Base-by-base conservation (phyloP, 108 stramenopile species). In the Cyclotella choctawhatcheeana region DNA sequence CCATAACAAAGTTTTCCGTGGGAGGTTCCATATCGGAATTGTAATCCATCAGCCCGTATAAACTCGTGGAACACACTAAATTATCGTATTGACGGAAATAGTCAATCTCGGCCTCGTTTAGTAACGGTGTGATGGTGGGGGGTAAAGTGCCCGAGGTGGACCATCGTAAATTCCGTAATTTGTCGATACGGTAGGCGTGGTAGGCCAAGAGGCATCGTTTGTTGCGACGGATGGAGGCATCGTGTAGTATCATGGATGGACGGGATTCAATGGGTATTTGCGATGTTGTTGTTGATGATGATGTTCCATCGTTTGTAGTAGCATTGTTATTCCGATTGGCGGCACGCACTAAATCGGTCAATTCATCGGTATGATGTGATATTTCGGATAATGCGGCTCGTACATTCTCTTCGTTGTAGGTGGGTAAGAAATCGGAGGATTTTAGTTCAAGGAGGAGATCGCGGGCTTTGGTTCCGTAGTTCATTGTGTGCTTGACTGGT, bases 151-250 rank as follows among this genome's bases (percentile, higher is more conserved):
- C 86, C 27, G 87, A 83, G 6, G 87, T 74, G 37, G 86, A 85
- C 86, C 83, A 87, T 0, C 90, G 69, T 26, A 90, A 54, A 27
- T 56, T 30, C 32, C 55, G 35, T 13, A 92, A 66, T 75, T 82
- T 81, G 33, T 91, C 86, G 14, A 91, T 62, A 14, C 97, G 88
- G 33, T 82, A 59, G 51, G 88, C 77, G 73, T 96, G 90, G 73
- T 98, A 98, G 24, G 96, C 88, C 44, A 98, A 86, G 35, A 97
- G 78, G 71, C 96, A 97, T 33, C 95, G 96, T 71, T 97, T 97
- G 71, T 97, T 92, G 3, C 96, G 87, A 47, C 85, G 87, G 60
- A 97, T 93, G 48, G 89, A 79, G 3, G 83, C 91, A 62, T 95
- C 86, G 70, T 97, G 96, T 44, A 96, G 74, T 44, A 96, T 67